phyloP scores from a whole-genome alignment of 345 rosid species.

The Lepidium sativum region DNA sequence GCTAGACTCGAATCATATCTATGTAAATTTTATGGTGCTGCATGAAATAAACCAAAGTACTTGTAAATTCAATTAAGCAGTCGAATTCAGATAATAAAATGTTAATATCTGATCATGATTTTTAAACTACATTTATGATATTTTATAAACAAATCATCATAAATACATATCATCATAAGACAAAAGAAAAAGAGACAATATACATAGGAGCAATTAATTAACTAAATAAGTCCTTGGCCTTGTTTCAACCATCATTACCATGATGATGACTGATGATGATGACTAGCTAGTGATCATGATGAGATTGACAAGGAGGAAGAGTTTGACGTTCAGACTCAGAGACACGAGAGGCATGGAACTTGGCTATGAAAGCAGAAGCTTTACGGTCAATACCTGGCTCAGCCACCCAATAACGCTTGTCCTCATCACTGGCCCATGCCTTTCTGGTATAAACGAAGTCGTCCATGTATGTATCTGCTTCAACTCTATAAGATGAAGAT shows the following conservation, averaged over 20 bases:
- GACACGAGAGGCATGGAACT: constrained; percentile 41
- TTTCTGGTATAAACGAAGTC: constrained; percentile 25
- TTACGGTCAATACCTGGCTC: constrained; percentile 45
- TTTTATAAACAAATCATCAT: constrained; percentile 12
- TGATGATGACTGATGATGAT: background rate
- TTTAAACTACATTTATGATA: background rate
- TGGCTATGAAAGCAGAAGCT: constrained; percentile 48
- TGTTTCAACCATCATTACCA: background rate
- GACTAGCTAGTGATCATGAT: constrained; percentile 5
- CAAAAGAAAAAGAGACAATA: constrained; percentile 6
- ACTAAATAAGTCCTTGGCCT: background rate
- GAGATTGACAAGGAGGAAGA: constrained; percentile 20
- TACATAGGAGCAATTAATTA: constrained; percentile 9
- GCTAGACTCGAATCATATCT: background rate
- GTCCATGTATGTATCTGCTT: constrained; percentile 4
- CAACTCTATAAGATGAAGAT: constrained; percentile 19
- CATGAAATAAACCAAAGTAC: too few species aligned
- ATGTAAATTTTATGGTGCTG: background rate
- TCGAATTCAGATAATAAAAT: background rate
- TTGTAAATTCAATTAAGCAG: background rate
- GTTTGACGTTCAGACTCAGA: constrained; percentile 36
- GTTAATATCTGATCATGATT: background rate
- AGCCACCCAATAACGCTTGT: constrained; percentile 33
- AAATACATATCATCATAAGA: background rate
- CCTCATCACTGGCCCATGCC: constrained; percentile 42